These are phyloP conservation scores for Dillenia suffruticosa DNA, from an alignment of 164 flowering plant genomes.

Conservation along the genomic window DNA sequence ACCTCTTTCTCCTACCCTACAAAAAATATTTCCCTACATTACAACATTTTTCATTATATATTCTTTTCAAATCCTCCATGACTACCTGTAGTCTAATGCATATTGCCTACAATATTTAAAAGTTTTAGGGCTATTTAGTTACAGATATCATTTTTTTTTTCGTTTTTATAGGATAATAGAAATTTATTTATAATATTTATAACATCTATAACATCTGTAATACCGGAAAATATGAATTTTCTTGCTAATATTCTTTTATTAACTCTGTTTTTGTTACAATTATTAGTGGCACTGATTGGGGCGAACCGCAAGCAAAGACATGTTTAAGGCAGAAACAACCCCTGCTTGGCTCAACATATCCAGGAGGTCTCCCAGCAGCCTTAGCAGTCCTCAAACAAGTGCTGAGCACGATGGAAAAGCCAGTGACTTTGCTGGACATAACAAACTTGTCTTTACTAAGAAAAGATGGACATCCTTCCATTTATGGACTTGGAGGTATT, in stretches of 20 bases:
- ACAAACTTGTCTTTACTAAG: constrained; percentile 43
- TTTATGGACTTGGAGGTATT: constrained; percentile 27
- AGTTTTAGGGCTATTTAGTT: no score
- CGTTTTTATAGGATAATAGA: no score
- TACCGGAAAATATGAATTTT: neutral
- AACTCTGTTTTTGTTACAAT: neutral
- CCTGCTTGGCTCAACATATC: constrained; percentile 22
- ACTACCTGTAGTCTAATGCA: no score
- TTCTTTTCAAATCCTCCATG: no score
- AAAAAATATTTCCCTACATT: constrained; percentile 9
- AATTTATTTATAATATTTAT: neutral
- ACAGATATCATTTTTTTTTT: no score
- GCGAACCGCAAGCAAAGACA: constrained; percentile 23
- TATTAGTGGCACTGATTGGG: constrained; percentile 33
- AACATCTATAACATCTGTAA: neutral
- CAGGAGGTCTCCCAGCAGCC: constrained; percentile 32
- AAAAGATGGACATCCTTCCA: constrained; percentile 61
- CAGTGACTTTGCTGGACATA: constrained; percentile 40
- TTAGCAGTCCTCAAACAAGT: constrained; percentile 23
- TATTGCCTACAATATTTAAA: no score
- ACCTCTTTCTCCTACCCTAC: constrained; percentile 13
- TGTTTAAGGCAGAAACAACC: constrained; percentile 31
- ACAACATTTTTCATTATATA: constrained; percentile 7
- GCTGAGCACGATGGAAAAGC: constrained; percentile 23
- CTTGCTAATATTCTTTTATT: neutral